Evolutionary conservation across 768 basidiomycete species (phyloP).

Genomic region (Holtermannia corniformis): DNA sequence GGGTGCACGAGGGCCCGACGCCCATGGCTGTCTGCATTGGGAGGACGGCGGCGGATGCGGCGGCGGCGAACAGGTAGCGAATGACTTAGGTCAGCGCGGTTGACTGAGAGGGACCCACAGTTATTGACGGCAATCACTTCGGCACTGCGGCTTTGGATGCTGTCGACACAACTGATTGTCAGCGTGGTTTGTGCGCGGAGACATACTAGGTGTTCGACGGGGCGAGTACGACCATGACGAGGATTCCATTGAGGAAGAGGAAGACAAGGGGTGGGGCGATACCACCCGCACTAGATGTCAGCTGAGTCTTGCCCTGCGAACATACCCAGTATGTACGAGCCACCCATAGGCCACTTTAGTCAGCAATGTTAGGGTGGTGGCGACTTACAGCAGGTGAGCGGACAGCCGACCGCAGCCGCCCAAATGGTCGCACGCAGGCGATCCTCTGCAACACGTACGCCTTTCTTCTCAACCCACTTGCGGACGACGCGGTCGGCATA

Average conservation of each 20-base stretch:
- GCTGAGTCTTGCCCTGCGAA: neutral
- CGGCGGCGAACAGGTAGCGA: constrained; percentile 40
- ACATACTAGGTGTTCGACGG: constrained; percentile 37
- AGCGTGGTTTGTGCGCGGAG: neutral
- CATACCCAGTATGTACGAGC: constrained; percentile 23
- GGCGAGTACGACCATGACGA: constrained; percentile 32
- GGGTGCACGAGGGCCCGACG: constrained; percentile 40
- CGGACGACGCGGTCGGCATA: constrained; percentile 33
- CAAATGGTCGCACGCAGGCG: constrained; percentile 32
- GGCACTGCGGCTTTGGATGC: constrained; percentile 26
- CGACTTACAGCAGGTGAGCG: constrained; percentile 20
- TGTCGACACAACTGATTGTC: constrained; percentile 19
- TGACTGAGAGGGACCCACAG: constrained; percentile 11
- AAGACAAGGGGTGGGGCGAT: constrained; percentile 32
- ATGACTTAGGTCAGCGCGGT: constrained; percentile 17
- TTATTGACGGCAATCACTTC: constrained; percentile 42
- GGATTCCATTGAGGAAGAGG: constrained; percentile 26
- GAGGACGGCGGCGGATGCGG: constrained; percentile 39
- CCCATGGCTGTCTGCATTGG: constrained; percentile 40
- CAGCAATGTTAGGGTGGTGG: constrained; percentile 3
- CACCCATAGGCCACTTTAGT: constrained; percentile 31
- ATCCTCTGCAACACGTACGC: constrained; percentile 41
- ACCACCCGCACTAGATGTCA: constrained; percentile 22
- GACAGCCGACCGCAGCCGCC: constrained; percentile 32
- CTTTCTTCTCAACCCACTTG: constrained; percentile 32